Percentiles rank a stretch among this genome's conserved stretches.
Conservation (phyloP, 192 early-diverging fungal species). For the Phlyctochytrium arcticum region DNA sequence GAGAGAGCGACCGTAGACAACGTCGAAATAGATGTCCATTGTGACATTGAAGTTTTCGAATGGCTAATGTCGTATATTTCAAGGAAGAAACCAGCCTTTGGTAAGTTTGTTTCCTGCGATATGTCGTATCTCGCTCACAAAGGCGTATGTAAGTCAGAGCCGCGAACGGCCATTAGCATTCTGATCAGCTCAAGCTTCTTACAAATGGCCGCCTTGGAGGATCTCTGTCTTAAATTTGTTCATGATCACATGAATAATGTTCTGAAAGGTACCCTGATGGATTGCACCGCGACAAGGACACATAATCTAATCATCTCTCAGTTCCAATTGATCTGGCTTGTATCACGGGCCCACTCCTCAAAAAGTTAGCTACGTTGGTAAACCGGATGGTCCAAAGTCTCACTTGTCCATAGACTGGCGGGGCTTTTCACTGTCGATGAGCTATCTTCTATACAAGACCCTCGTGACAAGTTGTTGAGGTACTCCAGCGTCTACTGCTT, state of each 20-base stretch:
- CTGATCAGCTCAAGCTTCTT: slow-evolving; percentile 52
- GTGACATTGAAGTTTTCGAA: slow-evolving; percentile 57
- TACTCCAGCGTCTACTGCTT: slow-evolving; percentile 1
- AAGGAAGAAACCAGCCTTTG: slow-evolving; percentile 29
- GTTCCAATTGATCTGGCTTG: slow-evolving; percentile 50
- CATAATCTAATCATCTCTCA: too few relatives aligned
- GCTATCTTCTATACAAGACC: slow-evolving; percentile 30
- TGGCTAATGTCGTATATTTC: slow-evolving; percentile 49
- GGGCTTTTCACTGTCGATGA: slow-evolving; percentile 32
- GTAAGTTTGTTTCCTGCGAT: slow-evolving; percentile 14
- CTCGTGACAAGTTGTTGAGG: slow-evolving; percentile 39
- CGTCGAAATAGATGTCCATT: slow-evolving; percentile 55
- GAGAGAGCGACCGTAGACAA: slow-evolving; percentile 18
- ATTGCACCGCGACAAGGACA: too few relatives aligned
- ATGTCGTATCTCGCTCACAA: background rate
- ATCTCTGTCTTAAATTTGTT: slow-evolving; percentile 41
- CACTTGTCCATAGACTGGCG: slow-evolving; percentile 27
- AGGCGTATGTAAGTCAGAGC: slow-evolving; percentile 24
- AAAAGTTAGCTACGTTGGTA: slow-evolving; percentile 24
- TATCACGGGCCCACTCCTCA: slow-evolving; percentile 28
- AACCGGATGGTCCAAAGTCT: background rate
- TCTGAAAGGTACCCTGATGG: slow-evolving; percentile 28
- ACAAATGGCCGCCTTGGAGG: slow-evolving; percentile 45
- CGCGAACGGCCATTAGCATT: slow-evolving; percentile 43
- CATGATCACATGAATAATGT: slow-evolving; percentile 46